Percentiles rank a stretch among this genome's conserved stretches.
Conservation (phyloP, 164 flowering plant species). For the Platanus orientalis region DNA sequence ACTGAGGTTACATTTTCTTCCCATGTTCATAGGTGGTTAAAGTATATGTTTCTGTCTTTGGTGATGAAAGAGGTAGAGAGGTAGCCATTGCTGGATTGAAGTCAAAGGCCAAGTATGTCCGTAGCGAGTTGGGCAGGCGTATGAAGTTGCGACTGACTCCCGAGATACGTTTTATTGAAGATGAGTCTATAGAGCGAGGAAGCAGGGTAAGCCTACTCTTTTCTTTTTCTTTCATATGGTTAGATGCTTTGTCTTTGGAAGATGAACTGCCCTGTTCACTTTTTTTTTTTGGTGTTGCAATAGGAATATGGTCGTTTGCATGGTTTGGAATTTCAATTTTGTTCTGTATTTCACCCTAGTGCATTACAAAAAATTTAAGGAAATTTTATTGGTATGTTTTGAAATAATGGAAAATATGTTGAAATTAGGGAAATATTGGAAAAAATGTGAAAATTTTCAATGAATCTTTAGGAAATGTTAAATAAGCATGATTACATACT, state of each 20-base stretch:
- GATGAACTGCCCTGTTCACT: no score
- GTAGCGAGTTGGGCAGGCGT: conserved; percentile 75
- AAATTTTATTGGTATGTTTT: no score
- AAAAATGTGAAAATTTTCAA: no score
- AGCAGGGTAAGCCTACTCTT: conserved; percentile 67
- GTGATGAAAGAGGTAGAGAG: conserved; percentile 89
- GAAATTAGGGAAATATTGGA: no score
- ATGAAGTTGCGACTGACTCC: conserved; percentile 93
- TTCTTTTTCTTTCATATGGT: not conserved
- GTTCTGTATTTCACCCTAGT: no score
- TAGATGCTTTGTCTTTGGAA: not conserved
- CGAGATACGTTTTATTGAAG: conserved; percentile 87
- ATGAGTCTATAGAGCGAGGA: conserved; percentile 85
- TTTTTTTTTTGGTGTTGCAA: no score
- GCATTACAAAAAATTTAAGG: no score
- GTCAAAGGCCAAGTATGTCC: conserved; percentile 88
- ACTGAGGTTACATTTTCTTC: conserved; percentile 1
- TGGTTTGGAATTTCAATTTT: no score
- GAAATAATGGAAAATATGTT: no score
- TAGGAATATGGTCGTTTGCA: no score
- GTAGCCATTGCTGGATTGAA: conserved; percentile 86
- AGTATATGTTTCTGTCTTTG: conserved; percentile 93
- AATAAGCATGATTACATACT: no score
- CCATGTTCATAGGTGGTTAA: conserved; percentile 64
- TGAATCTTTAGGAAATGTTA: no score